phyloP scores from a whole-genome alignment of 345 rosid species.

The Brassica cretica region DNA sequence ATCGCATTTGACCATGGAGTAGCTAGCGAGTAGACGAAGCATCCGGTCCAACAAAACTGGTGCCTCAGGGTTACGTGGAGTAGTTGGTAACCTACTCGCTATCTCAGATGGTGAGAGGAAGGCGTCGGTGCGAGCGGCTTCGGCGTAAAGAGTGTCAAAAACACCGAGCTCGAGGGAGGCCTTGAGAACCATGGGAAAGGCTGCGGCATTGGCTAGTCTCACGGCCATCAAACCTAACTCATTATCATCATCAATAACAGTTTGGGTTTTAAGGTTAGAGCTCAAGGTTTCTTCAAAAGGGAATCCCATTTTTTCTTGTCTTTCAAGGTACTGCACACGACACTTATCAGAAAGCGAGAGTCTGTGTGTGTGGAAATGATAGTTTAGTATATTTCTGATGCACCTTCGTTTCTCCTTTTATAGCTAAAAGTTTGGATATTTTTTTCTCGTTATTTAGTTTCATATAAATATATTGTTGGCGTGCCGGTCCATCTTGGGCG shows the following conservation, averaged over 20 bases:
- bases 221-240: not conserved
- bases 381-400: conserved; percentile 5
- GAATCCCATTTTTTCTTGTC: not conserved
- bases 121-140: not conserved
- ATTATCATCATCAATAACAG: not conserved
- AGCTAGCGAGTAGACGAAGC: not conserved
- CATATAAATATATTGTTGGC: conserved; percentile 5
- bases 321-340: not conserved
- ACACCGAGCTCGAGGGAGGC: not conserved
- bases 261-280: not conserved
- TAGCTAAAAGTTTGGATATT: not conserved
- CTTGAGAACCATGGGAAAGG: not conserved
- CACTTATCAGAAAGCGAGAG: not conserved
- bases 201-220: not conserved
- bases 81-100: not conserved
- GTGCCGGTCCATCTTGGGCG: conserved; percentile 19
- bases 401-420: conserved; percentile 24
- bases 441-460: not conserved
- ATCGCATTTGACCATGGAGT: not conserved
- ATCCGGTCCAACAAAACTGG: not conserved
- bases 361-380: conserved; percentile 11
- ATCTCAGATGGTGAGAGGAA: not conserved
- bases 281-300: not conserved
- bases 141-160: not conserved
- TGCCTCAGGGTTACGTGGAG: not conserved